Conservation (phyloP, 2,329 filamentous ascomycete species). For the Ramichloridium luteum region DNA sequence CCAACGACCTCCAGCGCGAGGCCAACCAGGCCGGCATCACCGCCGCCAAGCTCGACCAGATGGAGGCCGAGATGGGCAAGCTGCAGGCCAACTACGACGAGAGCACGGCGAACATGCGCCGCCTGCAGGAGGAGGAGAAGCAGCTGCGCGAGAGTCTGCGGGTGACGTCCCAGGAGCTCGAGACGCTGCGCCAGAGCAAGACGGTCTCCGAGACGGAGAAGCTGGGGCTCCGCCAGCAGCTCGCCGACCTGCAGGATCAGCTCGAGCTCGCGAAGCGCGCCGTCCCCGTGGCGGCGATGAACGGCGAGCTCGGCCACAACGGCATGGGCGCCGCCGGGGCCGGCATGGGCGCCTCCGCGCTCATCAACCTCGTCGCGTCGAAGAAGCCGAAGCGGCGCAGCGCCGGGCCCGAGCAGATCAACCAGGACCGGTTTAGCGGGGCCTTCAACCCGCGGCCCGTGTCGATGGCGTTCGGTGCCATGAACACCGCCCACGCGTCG, state of each 20-base stretch:
- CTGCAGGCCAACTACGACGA: constrained; percentile 83
- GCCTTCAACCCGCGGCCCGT: constrained; percentile 91
- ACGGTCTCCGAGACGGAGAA: constrained; percentile 76
- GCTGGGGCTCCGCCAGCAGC: constrained; percentile 69
- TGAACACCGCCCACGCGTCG: constrained; percentile 52
- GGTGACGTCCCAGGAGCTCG: constrained; percentile 66
- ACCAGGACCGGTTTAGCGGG: constrained; percentile 79
- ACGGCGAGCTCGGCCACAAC: constrained; percentile 50
- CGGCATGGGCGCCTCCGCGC: constrained; percentile 52
- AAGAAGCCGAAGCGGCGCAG: constrained; percentile 96
- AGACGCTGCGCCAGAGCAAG: constrained; percentile 62
- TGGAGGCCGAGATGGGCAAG: constrained; percentile 94
- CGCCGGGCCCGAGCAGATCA: constrained; percentile 72
- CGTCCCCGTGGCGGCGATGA: constrained; percentile 45
- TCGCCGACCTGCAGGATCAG: constrained; percentile 82
- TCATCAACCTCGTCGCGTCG: constrained; percentile 92
- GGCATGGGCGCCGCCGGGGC: constrained; percentile 37
- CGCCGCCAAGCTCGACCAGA: constrained; percentile 73
- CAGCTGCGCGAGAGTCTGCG: constrained; percentile 72
- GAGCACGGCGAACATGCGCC: constrained; percentile 77
- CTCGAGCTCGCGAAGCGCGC: constrained; percentile 74
- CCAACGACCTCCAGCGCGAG: constrained; percentile 89
- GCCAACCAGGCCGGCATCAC: constrained; percentile 96
- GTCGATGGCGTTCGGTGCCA: constrained; percentile 74
- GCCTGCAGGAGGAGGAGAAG: constrained; percentile 88